Evolutionary conservation across 345 rosid genomes (phyloP), one percentile per base, ranked within the genome.

Genomic region (Sapria himalayana): DNA sequence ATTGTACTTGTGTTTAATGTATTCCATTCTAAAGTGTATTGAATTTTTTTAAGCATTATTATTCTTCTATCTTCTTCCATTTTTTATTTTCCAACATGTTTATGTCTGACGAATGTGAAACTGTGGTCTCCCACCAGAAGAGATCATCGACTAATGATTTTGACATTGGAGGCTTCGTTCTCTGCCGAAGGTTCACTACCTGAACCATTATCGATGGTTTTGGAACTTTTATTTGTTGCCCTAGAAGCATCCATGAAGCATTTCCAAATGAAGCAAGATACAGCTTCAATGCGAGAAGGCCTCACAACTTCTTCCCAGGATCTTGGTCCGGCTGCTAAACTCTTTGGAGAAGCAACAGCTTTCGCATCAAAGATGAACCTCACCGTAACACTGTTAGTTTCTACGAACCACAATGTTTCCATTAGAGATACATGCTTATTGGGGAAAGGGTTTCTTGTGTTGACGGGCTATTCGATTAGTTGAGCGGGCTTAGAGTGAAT

Each of bases 261-360:
- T 37, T 48, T 56, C 55, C 49, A 49, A 14, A 56, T 43, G 34
- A 55, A 55, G 29, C 54, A 48, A 0, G 60, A 25, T 15, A 55
- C 13, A 5, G 54, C 38, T 27, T 55, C 39, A 15, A 55, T 15
- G 2, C 60, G 31, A 9, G 54, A 20, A 11, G 43, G 39, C 5
- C 9, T 25, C 7, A 2, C n/a, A n/a, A n/a, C n/a, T n/a, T n/a
- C n/a, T n/a, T n/a, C 9, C 15, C 27, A 1, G 12, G 14, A 5
- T 25, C 25, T 5, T 21, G 20, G 19, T 41, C 22, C 51, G 5
- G 3, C 22, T 1, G 53, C 59, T 40, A 19, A 33, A 1, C 7
- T 19, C n/a, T 13, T 35, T 1, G 49, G 8, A 2, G 27, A 3
- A 6, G 60, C 42, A 19, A 55, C 34, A 0, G 45, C 36, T 42